phyloP scores from a whole-genome alignment of 139 green algal genomes.

The Chlorella sp. region DNA sequence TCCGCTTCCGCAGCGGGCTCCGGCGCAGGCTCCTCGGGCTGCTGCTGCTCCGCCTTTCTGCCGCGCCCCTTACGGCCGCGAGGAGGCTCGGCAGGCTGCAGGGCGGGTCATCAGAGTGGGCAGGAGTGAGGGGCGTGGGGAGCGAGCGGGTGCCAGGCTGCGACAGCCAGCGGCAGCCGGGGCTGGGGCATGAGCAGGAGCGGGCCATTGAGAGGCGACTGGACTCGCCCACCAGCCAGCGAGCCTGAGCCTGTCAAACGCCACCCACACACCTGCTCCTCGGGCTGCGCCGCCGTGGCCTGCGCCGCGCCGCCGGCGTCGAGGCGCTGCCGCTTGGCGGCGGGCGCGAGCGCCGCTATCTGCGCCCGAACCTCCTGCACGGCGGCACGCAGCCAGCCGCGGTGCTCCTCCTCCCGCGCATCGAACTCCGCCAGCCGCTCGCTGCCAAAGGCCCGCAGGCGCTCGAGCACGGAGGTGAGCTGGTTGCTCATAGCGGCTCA shows the following conservation, averaged over 20 bases:
- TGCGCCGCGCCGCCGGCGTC: background rate
- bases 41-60: background rate
- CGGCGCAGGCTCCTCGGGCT: background rate
- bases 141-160: background rate
- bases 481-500: slow-evolving; percentile 27
- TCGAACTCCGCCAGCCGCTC: slow-evolving; percentile 38
- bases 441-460: slow-evolving; percentile 18
- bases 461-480: slow-evolving; percentile 26
- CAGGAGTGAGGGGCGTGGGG: background rate
- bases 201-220: no score
- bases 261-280: slow-evolving; percentile 6
- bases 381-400: slow-evolving; percentile 19
- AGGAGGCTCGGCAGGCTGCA: background rate
- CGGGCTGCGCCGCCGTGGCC: background rate
- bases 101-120: background rate
- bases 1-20: background rate
- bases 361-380: slow-evolving; percentile 25
- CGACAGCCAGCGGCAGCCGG: background rate
- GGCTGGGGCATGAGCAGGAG: background rate
- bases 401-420: slow-evolving; percentile 12
- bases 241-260: no score
- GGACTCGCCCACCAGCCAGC: background rate
- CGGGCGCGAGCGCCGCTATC: slow-evolving; percentile 12
- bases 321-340: slow-evolving; percentile 39
- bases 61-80: slow-evolving; percentile 3